A percentile compares a stretch with the other conserved stretches of the same genome.
These are phyloP conservation scores for Camellia sinensis DNA, from an alignment of 148 eudicot species.

Conservation along the genomic window DNA sequence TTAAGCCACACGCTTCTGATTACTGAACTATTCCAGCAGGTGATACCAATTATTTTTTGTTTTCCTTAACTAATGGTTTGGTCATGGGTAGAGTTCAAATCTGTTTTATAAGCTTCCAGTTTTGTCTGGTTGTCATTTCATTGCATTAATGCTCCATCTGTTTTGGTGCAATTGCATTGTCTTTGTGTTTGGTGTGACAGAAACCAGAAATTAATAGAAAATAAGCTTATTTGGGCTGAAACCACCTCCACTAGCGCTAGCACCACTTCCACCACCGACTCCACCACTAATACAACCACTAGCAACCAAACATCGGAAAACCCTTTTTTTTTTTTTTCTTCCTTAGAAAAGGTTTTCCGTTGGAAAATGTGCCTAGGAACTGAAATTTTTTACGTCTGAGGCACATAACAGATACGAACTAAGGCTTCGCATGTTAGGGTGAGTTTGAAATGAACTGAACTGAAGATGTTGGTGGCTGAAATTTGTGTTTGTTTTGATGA, in stretches of 20 bases:
- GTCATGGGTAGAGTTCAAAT: neutral
- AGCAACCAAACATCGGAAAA: no score
- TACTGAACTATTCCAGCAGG: conserved; percentile 99
- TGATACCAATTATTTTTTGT: conserved; percentile 11
- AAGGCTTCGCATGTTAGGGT: neutral
- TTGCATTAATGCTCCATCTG: neutral
- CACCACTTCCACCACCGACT: no score
- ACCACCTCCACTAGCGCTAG: no score
- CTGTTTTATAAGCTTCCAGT: neutral
- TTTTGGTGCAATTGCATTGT: no score
- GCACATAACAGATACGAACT: neutral
- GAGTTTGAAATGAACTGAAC: neutral
- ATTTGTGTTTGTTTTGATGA: conserved; percentile 20
- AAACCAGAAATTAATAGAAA: no score
- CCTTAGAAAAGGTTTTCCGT: no score
- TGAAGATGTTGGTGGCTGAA: neutral
- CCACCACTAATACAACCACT: no score
- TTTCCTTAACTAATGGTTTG: neutral
- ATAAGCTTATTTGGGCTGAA: no score
- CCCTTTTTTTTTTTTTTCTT: no score
- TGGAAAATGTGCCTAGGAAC: no score
- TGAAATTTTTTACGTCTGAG: no score
- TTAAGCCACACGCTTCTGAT: conserved; percentile 93
- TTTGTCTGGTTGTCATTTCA: neutral
- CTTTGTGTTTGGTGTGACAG: no score